Base-by-base conservation (phyloP, 1,284 basidiomycete species). In the Cerrena zonata region DNA sequence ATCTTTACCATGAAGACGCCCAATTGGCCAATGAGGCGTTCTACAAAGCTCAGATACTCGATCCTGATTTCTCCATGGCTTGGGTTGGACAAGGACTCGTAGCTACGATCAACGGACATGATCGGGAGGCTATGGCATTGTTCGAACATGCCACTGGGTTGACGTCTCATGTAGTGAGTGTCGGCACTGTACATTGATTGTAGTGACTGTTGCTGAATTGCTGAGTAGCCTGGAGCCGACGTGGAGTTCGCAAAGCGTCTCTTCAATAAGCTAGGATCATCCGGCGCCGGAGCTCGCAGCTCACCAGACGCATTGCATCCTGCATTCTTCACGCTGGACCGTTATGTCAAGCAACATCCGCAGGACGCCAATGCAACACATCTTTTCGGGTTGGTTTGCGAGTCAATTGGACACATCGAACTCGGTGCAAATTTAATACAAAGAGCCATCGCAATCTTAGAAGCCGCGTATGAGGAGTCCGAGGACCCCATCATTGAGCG, bases 41-140 rank as follows among this genome's bases (percentile, higher is more conserved):
- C 60, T 79, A 87, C 59, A 86, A 86, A 56, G 91, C 94, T 13
- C 95, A 98, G 65, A 86, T 86, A 11, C 75, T 94, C 19, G 93
- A 98, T 70, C 92, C 96, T 2, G 95, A 98, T 61, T 89, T 86
- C 68, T 79, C 88, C 0, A 66, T 84, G 24, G 86, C 93, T n/a
- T 99, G 96, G 96, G 78, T 96, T 13, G 96, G 94, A 0, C 94
- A 95, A 65, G 93, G 86, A 4, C 69, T 96, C 38, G 75, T 97
- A 19, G 92, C 93, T 15, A 77, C 77, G 13, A 67, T 71, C 39
- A 84, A 87, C 52, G 82, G 80, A 0, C 81, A 89, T 55, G 63
- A 77, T 5, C 64, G 68, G 13, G 84, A 91, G 50, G 84, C 90
- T 0, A 72, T 75, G 18, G 76, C 84, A 5, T 69, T 98, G 45